Conservation (phyloP, 257 asterid genomes). For the Solanum tarijense region DNA sequence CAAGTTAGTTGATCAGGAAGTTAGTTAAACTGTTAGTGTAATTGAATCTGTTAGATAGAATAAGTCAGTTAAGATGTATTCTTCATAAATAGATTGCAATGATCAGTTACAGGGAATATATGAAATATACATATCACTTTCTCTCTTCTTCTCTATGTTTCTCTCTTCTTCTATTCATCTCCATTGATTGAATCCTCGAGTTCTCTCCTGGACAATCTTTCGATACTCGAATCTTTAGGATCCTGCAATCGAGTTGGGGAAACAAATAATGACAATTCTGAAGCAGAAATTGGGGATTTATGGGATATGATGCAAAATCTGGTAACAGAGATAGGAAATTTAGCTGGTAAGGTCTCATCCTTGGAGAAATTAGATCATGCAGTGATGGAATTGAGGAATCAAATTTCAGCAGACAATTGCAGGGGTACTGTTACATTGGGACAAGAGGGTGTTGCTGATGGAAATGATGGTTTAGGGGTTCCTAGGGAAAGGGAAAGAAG, state of each 20-base stretch:
- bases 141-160: neutral
- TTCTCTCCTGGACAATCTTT: no score
- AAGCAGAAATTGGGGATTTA: neutral
- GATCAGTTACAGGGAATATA: no score
- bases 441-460: neutral
- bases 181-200: neutral
- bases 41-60: no score
- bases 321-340: neutral
- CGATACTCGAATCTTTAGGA: no score
- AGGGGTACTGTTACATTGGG: neutral
- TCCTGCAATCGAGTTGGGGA: neutral
- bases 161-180: neutral
- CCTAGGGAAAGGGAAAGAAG: neutral
- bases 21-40: no score
- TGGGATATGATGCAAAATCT: neutral
- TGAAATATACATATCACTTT: no score
- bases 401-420: neutral
- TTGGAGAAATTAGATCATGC: neutral
- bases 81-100: no score
- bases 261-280: neutral
- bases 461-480: neutral
- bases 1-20: no score
- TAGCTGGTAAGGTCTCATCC: neutral
- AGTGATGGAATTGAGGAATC: neutral
- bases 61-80: no score